Evolutionary conservation across 345 rosid genomes (phyloP), one percentile per base, ranked within the genome.

Genomic region (Kernera saxatilis): DNA sequence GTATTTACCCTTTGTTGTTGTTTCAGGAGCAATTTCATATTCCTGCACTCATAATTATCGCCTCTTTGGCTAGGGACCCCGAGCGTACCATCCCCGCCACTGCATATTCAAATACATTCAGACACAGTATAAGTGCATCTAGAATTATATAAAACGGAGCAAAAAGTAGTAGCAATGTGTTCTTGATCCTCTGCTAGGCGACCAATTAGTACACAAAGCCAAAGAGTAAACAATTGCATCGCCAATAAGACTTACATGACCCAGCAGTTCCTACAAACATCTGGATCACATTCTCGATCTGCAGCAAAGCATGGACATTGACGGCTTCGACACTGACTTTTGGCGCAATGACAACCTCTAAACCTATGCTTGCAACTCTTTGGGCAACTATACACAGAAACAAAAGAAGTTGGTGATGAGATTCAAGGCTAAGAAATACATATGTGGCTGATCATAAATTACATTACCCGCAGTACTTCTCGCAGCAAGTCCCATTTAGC

Each of bases 221-320:
- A 53, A 70, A 32, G 54, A 13, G 13, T 11, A 19, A 67, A 68
- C 67, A 75, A 25, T 43, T 50, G 35, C 58, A 43, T 65, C 27
- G 36, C 50, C 37, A 45, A 53, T 51, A 79, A 19, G 40, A 70
- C 83, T 80, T 75, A 95, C 99, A 96, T 84, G 85, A 95, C 93
- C 99, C 99, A 95, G 83, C 99, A 95, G 74, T 92, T 95, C 80
- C 99, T 83, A 79, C 99, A 95, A 78, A 95, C 96, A 83, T 95
- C 99, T 19, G 99, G 99, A 71, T 95, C 99, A 43, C 99, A 95
- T 88, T 95, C 99, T 64, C 99, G 82, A 78, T 90, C 99, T 44
- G 99, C 99, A 63, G 99, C 99, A 83, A 92, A 95, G 79, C 99
- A 95, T 44, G 99, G 99, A 79, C 99, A 95, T 69, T 95, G 99